Base-by-base conservation (phyloP, 768 basidiomycete genomes). In the Trametes cingulata region DNA sequence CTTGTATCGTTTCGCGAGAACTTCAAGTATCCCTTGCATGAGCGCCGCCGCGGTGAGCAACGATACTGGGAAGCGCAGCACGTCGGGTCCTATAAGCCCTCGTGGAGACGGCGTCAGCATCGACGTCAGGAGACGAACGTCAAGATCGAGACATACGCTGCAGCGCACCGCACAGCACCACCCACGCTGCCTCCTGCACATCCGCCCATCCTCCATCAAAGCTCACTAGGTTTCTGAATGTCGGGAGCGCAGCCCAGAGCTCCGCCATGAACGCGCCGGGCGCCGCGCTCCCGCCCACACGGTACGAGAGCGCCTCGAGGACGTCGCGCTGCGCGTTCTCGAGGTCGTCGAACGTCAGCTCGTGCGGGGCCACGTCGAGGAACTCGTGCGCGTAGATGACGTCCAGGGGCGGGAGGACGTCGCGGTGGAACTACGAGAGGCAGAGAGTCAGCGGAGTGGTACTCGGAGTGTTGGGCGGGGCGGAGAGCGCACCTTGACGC, bases 291-390 rank as follows among this genome's bases (percentile, higher is more conserved):
- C 84, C 83, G 2, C 29, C 29, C 29, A 88, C 69, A 20, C 71
- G 67, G 69, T 80, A 87, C 13, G 71, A 67, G 35, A 87, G 72
- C 0, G 79, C 74, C 0, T 68, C 68, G 15, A 88, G 71, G 29
- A 88, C 68, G 46, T 86, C 83, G 17, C 83, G 79, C 60, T 88
- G 86, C 3, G 83, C 78, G 43, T 71, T 72, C 86, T 89, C 87
- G 15, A 90, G 74, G 54, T 82, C 79, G 3, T 77, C 76, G 35
- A 77, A 77, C 2, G 70, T 69, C 52, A 84, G 68, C 0, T 65
- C 35, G 67, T 84, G 78, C 0, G 82, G 82, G 1, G 85, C 80
- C 17, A 89, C 55, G 0, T 66, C 61, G 10, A 83, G 67, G 63
- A 82, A 87, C 51, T 86, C 84, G 36, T 67, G 65, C 0, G 82